Conservation (phyloP, 2,329 filamentous ascomycete genomes). For the Aspergillus hiratsukae region DNA sequence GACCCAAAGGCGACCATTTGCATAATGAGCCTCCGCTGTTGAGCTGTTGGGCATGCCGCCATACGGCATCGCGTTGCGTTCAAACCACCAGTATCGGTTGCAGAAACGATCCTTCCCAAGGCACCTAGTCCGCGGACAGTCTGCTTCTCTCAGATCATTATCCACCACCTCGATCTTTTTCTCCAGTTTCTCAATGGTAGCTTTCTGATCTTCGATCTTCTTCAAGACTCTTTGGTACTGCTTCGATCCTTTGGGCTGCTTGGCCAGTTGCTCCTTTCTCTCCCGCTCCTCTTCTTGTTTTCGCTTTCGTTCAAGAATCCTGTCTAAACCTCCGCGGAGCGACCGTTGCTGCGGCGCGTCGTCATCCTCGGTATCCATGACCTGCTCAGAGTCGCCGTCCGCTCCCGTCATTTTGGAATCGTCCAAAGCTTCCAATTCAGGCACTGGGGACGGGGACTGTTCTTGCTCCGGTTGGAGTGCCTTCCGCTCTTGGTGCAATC, state of each 20-base stretch:
- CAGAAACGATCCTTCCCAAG: slow-evolving; percentile 95
- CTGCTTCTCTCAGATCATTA: slow-evolving; percentile 87
- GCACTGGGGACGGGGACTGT: slow-evolving; percentile 40
- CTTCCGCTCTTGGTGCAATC: slow-evolving; percentile 45
- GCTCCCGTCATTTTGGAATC: slow-evolving; percentile 37
- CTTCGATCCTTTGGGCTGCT: slow-evolving; percentile 73
- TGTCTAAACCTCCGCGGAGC: slow-evolving; percentile 60
- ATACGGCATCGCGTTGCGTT: slow-evolving; percentile 96
- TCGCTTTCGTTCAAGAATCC: slow-evolving; percentile 70
- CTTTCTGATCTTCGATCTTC: slow-evolving; percentile 84
- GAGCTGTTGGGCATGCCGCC: slow-evolving; percentile 82
- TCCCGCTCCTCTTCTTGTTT: slow-evolving; percentile 68
- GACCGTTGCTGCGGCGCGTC: slow-evolving; percentile 52
- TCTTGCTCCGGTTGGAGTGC: slow-evolving; percentile 44
- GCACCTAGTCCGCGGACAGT: slow-evolving; percentile 83
- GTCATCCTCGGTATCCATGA: slow-evolving; percentile 68
- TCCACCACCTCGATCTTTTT: slow-evolving; percentile 80
- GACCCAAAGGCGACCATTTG: slow-evolving; percentile 93
- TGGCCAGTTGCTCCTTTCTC: slow-evolving; percentile 61
- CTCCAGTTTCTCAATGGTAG: slow-evolving; percentile 74
- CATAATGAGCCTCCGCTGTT: slow-evolving; percentile 80
- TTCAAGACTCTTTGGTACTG: slow-evolving; percentile 83
- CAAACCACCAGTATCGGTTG: slow-evolving; percentile 99
- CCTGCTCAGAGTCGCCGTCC: slow-evolving; percentile 62
- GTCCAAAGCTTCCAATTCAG: slow-evolving; percentile 37